Evolutionary conservation across 2,329 filamentous ascomycete species (phyloP).

Genomic region (Uncinocarpus reesii): DNA sequence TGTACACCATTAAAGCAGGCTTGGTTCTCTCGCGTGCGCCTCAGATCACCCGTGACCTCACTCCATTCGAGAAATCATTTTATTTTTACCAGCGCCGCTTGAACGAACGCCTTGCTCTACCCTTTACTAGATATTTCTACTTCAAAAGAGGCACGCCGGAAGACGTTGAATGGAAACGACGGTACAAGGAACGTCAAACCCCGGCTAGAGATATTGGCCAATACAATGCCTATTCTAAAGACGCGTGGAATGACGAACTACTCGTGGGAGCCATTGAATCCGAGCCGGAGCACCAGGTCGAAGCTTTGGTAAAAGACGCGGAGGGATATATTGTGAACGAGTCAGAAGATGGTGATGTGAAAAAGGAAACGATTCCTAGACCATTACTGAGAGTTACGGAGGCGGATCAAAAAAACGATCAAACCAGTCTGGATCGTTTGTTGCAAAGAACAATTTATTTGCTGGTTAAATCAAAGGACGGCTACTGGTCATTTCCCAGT

Average conservation of each 20-base stretch:
- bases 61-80: slow-evolving; percentile 81
- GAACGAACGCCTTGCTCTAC: slow-evolving; percentile 79
- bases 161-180: slow-evolving; percentile 82
- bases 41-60: slow-evolving; percentile 70
- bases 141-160: slow-evolving; percentile 81
- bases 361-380: slow-evolving; percentile 55
- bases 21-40: slow-evolving; percentile 82
- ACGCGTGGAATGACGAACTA: slow-evolving; percentile 87
- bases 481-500: slow-evolving; percentile 71
- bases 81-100: slow-evolving; percentile 96
- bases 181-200: slow-evolving; percentile 64
- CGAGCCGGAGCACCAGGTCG: slow-evolving; percentile 53
- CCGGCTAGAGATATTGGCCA: slow-evolving; percentile 74
- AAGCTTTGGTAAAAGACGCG: slow-evolving; percentile 64
- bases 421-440: slow-evolving; percentile 65
- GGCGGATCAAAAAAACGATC: slow-evolving; percentile 66
- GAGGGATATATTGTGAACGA: slow-evolving; percentile 40
- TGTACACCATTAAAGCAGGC: slow-evolving; percentile 49
- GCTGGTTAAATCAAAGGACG: slow-evolving; percentile 60
- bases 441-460: slow-evolving; percentile 79
- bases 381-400: slow-evolving; percentile 62
- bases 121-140: slow-evolving; percentile 87
- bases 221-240: slow-evolving; percentile 63
- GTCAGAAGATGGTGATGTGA: slow-evolving; percentile 25
- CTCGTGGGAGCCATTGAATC: slow-evolving; percentile 61